A percentile compares a stretch with the other conserved stretches of the same genome.
Evolutionary conservation across 2,329 filamentous ascomycete species (phyloP).

Genomic region (Colletotrichum musae): DNA sequence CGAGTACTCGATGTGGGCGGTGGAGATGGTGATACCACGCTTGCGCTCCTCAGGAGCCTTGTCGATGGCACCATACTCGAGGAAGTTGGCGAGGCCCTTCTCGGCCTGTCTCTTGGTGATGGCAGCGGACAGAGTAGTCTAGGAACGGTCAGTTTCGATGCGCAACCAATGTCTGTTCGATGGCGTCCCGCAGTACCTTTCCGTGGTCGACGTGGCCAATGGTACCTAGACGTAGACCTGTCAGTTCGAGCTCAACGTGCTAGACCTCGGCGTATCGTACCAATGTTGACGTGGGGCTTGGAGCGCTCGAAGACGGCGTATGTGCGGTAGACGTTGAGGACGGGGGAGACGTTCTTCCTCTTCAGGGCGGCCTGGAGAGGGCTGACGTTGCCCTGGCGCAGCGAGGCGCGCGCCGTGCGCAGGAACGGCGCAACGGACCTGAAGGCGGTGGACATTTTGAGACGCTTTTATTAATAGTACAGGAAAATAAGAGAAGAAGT

Average conservation of each 20-base stretch:
- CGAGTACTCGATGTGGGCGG: conserved; percentile 97
- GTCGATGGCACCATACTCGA: conserved; percentile 98
- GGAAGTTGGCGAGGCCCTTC: conserved; percentile 93
- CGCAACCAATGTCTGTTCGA: not conserved
- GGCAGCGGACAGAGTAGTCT: conserved; percentile 98
- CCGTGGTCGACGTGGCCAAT: conserved; percentile 99
- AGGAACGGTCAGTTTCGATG: conserved; percentile 41
- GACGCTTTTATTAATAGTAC: conserved; percentile 45
- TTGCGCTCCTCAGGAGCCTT: conserved; percentile 99
- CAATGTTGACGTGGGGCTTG: conserved; percentile 99
- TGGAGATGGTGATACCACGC: conserved; percentile 99
- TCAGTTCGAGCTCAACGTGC: conserved; percentile 40
- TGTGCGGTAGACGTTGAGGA: conserved; percentile 76
- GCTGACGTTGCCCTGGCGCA: conserved; percentile 79
- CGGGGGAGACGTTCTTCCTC: conserved; percentile 73
- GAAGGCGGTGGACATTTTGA: conserved; percentile 85
- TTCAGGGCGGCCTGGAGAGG: conserved; percentile 81
- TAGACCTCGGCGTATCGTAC: conserved; percentile 61
- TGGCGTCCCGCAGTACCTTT: conserved; percentile 75
- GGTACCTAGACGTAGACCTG: conserved; percentile 72
- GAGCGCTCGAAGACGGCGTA: conserved; percentile 85
- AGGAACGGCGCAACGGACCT: conserved; percentile 84
- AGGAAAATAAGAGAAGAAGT: conserved; percentile 42
- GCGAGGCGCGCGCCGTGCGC: conserved; percentile 83
- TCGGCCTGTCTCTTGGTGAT: conserved; percentile 98